Conservation (phyloP, 306 rosid species). For the Cicer chorassanicum region DNA sequence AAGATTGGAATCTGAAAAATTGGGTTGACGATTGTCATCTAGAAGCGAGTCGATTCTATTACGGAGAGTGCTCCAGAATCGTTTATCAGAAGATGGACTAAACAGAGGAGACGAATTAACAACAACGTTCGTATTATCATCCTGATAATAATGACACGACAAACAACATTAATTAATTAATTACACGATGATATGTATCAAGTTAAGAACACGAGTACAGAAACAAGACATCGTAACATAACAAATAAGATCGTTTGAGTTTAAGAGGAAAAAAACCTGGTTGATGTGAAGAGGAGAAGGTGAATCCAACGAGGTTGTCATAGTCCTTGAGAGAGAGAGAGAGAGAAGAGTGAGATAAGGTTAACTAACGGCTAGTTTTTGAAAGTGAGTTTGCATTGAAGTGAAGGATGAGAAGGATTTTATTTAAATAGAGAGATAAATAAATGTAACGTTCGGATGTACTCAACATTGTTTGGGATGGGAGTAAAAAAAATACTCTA, state of each 20-base stretch:
- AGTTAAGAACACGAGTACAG: neutral
- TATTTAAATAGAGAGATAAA: constrained; percentile 44
- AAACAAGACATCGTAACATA: neutral
- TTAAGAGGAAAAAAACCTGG: constrained; percentile 50
- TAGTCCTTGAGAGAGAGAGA: constrained; percentile 16
- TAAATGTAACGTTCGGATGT: constrained; percentile 54
- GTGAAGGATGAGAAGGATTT: constrained; percentile 29
- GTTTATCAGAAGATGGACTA: constrained; percentile 79
- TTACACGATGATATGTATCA: too few relatives aligned
- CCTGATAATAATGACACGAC: neutral
- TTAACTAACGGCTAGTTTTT: constrained; percentile 80
- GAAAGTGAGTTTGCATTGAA: constrained; percentile 32
- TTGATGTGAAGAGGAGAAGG: constrained; percentile 56
- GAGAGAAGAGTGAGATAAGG: constrained; percentile 25
- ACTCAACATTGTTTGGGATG: too few relatives aligned
- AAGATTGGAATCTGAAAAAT: constrained; percentile 11
- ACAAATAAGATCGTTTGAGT: too few relatives aligned
- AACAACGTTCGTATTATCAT: constrained; percentile 38
- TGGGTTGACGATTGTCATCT: constrained; percentile 44
- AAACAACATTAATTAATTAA: neutral
- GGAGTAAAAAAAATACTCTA: too few relatives aligned
- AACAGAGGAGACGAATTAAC: constrained; percentile 58
- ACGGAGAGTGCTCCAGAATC: constrained; percentile 78
- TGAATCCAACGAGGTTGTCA: constrained; percentile 63
- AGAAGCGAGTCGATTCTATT: constrained; percentile 59